Base-by-base conservation (phyloP, 2,329 filamentous ascomycete species). In the Coniella lustricola region DNA sequence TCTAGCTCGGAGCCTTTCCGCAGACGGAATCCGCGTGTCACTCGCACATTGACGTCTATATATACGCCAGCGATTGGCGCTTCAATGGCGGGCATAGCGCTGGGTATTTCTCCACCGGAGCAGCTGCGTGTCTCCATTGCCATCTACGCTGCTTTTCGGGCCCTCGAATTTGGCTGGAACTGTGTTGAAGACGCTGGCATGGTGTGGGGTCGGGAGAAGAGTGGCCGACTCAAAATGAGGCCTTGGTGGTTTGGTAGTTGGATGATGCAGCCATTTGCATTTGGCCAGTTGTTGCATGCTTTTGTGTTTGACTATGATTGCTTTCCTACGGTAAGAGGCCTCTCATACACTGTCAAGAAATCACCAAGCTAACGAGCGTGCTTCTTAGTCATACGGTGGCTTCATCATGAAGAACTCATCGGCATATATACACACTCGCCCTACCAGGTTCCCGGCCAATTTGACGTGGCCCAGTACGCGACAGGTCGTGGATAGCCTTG, bases 51-150 rank as follows among this genome's bases (percentile, higher is more conserved):
- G 49, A 95, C 90, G 0, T 95, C 89, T 2, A 76, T 78, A 9
- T 85, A 90, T 62, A 87, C 91, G 1, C 91, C 91, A 1, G 90
- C 90, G 2, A 76, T 96, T n/a, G 93, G 91, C 10, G 90, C 91
- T 5, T 90, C 87, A 58, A 67, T 96, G 41, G 89, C 91, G 1
- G 91, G 91, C 3, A 76, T 95, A 43, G 84, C 87, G 43, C 72
- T 97, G 16, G 87, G 87, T 7, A 77, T 95, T 9, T 87, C 82
- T 55, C 74, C 91, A 62, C 57, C 79, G 1, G 67, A 71, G 55
- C 74, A 79, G 61, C 65, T 93, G 57, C 82, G 93, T 44, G 74
- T 91, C 46, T 88, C 87, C 0, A 77, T 93, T 40, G 84, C 89
- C 13, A 87, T 97, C 53, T 94, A 91, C 62, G 73, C 84, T 48